These are phyloP conservation scores for Aspergillus brunneoviolaceus DNA, from an alignment of 2,329 filamentous ascomycete genomes.

Conservation along the genomic window DNA sequence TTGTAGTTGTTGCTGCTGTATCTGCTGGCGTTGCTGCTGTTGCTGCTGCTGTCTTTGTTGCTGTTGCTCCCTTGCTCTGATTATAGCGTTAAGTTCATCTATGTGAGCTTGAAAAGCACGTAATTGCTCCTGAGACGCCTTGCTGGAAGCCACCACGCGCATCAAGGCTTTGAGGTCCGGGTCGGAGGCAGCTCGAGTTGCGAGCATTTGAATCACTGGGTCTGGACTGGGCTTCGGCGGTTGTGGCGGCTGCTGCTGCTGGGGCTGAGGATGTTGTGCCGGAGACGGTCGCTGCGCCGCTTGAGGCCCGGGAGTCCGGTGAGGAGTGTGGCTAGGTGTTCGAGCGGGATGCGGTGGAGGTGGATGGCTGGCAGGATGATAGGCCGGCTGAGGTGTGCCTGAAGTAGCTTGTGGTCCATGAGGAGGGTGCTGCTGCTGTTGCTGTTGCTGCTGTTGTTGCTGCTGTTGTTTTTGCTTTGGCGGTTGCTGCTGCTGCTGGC, in stretches of 20 bases:
- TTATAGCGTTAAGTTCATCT: slow-evolving; percentile 52
- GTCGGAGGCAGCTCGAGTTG: slow-evolving; percentile 51
- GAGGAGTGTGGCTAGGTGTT: slow-evolving; percentile 17
- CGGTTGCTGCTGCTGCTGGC: slow-evolving; percentile 10
- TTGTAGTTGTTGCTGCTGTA: slow-evolving; percentile 33
- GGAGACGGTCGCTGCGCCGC: slow-evolving; percentile 30
- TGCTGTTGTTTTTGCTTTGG: slow-evolving; percentile 29
- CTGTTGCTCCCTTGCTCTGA: slow-evolving; percentile 46
- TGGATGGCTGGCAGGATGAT: slow-evolving; percentile 24
- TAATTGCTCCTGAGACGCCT: slow-evolving; percentile 50
- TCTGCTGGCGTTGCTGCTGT: slow-evolving; percentile 33
- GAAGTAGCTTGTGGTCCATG: slow-evolving; percentile 27
- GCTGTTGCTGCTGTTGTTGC: slow-evolving; percentile 13
- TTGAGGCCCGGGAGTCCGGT: slow-evolving; percentile 24
- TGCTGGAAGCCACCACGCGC: slow-evolving; percentile 51
- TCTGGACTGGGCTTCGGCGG: slow-evolving; percentile 48
- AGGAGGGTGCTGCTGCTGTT: slow-evolving; percentile 27
- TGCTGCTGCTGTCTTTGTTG: slow-evolving; percentile 34
- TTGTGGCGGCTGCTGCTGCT: slow-evolving; percentile 32
- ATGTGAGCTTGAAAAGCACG: slow-evolving; percentile 53
- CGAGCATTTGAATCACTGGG: slow-evolving; percentile 54
- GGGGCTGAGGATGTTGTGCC: slow-evolving; percentile 24
- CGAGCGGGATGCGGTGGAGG: slow-evolving; percentile 21
- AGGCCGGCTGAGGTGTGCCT: slow-evolving; percentile 28
- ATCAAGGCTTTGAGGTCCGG: slow-evolving; percentile 52